Evolutionary conservation across 768 basidiomycete species (phyloP), one percentile per base, ranked within the genome.

Genomic region (Collybia sordida): DNA sequence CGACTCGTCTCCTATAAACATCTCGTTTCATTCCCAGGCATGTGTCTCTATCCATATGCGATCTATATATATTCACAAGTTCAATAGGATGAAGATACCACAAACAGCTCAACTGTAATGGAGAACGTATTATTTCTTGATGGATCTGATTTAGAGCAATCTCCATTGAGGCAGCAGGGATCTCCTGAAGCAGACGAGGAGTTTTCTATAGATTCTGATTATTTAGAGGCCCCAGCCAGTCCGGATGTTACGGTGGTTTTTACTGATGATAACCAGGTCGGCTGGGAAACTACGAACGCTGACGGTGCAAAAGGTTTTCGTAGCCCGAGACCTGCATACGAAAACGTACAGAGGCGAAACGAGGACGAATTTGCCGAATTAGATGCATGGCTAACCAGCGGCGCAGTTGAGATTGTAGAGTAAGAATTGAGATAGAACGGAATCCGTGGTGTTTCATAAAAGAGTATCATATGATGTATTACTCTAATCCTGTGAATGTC

Each of bases 341-440:
- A 11, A 27, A 11, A 11, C 31, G 14, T 14, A 3, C 50, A 59
- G 18, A 61, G 58, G 18, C 56, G 60, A 11, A 57, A 56, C 18
- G 59, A 58, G 6, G 79, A 86, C 42, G 76, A 82, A 43, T 73
- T 87, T 42, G 83, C 79, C 4, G 85, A 85, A 54, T 72, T 90
- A 23, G 83, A 88, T 51, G 79, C 73, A 39, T 90, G 85, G 85
- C 63, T 90, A 56, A 71, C 78, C 24, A 86, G 86, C 59, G 85
- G 77, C 23, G 75, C 80, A 3, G 80, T 88, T 1, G 74, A 80
- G 37, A 80, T 86, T 47, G 49, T 79, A 22, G 48, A 45, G 6
- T 12, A 24, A 3, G 42, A 47, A 28, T 18, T 6, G 11, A 48
- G 42, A 34, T 37, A 43, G 5, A 3, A 37, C 2, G 18, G 15